phyloP scores from a whole-genome alignment of 495 filamentous ascomycete genomes.

The Aspergillus sparsus region DNA sequence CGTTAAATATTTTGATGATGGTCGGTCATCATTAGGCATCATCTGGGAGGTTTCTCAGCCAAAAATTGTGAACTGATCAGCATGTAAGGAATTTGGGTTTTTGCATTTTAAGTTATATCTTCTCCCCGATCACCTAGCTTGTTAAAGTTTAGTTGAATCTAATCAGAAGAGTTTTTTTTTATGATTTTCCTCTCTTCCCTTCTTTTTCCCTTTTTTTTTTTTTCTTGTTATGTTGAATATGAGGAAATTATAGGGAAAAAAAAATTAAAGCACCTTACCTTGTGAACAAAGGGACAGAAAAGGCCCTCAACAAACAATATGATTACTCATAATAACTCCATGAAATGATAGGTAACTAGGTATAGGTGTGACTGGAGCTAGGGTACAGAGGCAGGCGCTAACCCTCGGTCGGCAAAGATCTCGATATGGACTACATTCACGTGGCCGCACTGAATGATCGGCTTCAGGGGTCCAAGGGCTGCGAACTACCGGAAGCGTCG shows the following conservation, averaged over 20 bases:
- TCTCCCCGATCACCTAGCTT: not conserved
- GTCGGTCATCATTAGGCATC: not conserved
- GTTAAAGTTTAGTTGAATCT: not conserved
- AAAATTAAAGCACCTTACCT: not conserved
- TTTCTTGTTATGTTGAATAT: too few relatives aligned
- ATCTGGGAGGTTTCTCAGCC: too few relatives aligned
- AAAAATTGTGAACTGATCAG: not conserved
- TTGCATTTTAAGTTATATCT: not conserved
- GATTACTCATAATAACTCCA: not conserved
- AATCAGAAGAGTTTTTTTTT: not conserved
- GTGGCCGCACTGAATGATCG: constrained; percentile 29
- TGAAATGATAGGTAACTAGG: not conserved
- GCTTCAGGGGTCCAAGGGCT: constrained; percentile 31
- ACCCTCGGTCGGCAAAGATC: constrained; percentile 23
- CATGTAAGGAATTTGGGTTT: not conserved
- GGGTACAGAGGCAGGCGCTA: not conserved
- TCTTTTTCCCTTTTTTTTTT: too few relatives aligned
- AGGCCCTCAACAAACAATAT: not conserved
- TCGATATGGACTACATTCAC: constrained; percentile 29
- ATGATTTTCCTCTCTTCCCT: not conserved
- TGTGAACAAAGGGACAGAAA: not conserved
- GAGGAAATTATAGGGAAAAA: not conserved
- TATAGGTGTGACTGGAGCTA: not conserved
- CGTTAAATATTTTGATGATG: too few relatives aligned
- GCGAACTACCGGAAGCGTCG: constrained; percentile 26